Evolutionary conservation across 1,284 basidiomycete species (phyloP), one percentile per base, ranked within the genome.

Genomic region (Ustilago shanxiensis): DNA sequence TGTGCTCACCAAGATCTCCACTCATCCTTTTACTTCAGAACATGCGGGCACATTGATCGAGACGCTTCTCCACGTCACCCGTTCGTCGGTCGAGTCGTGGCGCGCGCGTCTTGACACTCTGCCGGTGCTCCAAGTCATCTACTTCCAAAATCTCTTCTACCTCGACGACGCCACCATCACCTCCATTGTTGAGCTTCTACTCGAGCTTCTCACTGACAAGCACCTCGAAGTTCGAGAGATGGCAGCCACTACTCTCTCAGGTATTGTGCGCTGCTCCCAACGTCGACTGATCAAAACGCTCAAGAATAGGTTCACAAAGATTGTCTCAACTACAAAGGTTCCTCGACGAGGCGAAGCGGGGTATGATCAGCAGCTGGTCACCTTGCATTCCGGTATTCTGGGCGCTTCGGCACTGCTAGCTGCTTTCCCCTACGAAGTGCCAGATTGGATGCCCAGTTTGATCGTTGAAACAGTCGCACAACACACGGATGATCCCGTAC

Each of bases 221-320:
- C 84, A 85, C 26, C 74, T 82, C 37, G 84, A 86, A 55, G 84
- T 86, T 33, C 70, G 83, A 13, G 83, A 86, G 57, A 83, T 85
- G 83, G 82, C 83, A 2, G 76, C 80, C 10, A 76, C 79, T 7
- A 93, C 94, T 45, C 88, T 99, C 35, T 93, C 93, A 20, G 93
- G 94, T 22, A 92, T 99, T 77, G 90, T 99, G 39, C 90, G 96
- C 73, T 97, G 95, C 84, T 96, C 95, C 13, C 95, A 98, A 86
- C 90, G 95, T 61, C 90, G 93, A 68, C 93, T 92, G 81, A 95
- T 98, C 79, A 88, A 93, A 56, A 91, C 92, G 6, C 88, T 98
- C 79, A 81, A 79, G 58, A 35, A 72, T 35, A 61, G 76, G 10
- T 86, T 86, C 56, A 83, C 79, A 8, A 66, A 50, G 11, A 60